phyloP scores from a whole-genome alignment of 2,329 filamentous ascomycete species.

The Acrocalymma vagum region DNA sequence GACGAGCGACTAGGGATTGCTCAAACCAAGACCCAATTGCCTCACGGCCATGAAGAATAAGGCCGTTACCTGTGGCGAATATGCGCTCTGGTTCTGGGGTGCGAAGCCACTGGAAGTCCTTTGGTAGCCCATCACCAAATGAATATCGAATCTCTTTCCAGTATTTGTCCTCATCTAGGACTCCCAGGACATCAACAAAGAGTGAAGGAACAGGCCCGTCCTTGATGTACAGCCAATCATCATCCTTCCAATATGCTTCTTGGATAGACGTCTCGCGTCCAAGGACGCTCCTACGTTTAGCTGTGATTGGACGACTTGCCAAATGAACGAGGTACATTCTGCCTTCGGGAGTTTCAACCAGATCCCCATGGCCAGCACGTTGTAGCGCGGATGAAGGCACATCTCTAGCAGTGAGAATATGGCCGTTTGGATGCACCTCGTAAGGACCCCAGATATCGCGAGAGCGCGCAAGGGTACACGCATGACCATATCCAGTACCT shows the following conservation, averaged over 20 bases:
- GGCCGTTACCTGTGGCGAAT: constrained; percentile 47
- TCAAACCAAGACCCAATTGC: constrained; percentile 55
- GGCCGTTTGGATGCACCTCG: constrained; percentile 43
- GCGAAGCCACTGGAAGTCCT: constrained; percentile 64
- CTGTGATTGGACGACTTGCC: constrained; percentile 27
- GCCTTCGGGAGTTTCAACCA: constrained; percentile 32
- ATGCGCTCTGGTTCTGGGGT: constrained; percentile 58
- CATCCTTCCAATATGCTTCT: constrained; percentile 62
- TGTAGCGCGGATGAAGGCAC: constrained; percentile 31
- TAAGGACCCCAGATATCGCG: constrained; percentile 46
- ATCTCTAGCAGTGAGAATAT: constrained; percentile 44
- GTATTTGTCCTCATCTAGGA: constrained; percentile 21
- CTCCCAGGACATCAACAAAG: constrained; percentile 20
- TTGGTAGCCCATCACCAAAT: constrained; percentile 58
- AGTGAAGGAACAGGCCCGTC: constrained; percentile 56
- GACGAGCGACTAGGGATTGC: constrained; percentile 60
- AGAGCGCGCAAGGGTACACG: constrained; percentile 43
- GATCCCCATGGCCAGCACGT: constrained; percentile 33
- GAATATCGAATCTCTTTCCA: constrained; percentile 54
- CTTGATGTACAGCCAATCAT: constrained; percentile 69
- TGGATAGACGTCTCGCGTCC: constrained; percentile 54
- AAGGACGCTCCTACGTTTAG: constrained; percentile 28
- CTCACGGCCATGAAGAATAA: constrained; percentile 63
- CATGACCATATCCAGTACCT: constrained; percentile 45
- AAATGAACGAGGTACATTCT: constrained; percentile 31